These are phyloP conservation scores for Bodo saltans DNA, from an alignment of 78 protist genomes.

Conservation along the genomic window DNA sequence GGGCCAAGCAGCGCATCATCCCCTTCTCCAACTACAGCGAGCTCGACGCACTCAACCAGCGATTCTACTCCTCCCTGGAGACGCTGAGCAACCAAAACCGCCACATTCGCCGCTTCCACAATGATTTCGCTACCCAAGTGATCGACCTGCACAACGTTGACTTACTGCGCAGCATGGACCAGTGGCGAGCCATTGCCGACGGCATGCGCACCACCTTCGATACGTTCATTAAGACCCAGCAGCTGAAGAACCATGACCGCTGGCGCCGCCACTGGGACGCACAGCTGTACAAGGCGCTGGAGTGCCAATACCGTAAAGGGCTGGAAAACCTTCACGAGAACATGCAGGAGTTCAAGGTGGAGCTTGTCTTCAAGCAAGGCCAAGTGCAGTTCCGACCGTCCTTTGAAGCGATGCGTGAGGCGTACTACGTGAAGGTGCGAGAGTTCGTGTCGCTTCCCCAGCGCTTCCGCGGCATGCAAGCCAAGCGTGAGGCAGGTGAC, in stretches of 20 bases:
- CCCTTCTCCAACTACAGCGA: conserved; percentile 41
- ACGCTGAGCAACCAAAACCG: conserved; percentile 52
- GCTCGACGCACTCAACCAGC: conserved; percentile 27
- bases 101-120: conserved; percentile 41
- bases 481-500: too few species aligned
- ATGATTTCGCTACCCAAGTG: conserved; percentile 26
- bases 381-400: conserved; percentile 50
- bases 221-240: conserved; percentile 4
- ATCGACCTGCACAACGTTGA: conserved; percentile 22
- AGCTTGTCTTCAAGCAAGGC: neutral
- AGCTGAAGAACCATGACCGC: neutral
- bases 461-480: conserved; percentile 53
- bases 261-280: conserved; percentile 70
- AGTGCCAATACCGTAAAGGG: conserved; percentile 48
- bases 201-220: conserved; percentile 33
- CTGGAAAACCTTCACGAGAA: conserved; percentile 47
- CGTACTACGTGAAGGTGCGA: conserved; percentile 48
- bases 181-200: conserved; percentile 31
- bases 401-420: conserved; percentile 52
- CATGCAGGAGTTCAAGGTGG: conserved; percentile 29
- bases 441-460: conserved; percentile 50
- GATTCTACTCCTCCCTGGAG: conserved; percentile 49
- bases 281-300: conserved; percentile 73
- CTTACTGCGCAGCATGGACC: conserved; percentile 39
- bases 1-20: neutral